Base-by-base conservation (phyloP, 768 basidiomycete species). In the Pleurotus platypus region DNA sequence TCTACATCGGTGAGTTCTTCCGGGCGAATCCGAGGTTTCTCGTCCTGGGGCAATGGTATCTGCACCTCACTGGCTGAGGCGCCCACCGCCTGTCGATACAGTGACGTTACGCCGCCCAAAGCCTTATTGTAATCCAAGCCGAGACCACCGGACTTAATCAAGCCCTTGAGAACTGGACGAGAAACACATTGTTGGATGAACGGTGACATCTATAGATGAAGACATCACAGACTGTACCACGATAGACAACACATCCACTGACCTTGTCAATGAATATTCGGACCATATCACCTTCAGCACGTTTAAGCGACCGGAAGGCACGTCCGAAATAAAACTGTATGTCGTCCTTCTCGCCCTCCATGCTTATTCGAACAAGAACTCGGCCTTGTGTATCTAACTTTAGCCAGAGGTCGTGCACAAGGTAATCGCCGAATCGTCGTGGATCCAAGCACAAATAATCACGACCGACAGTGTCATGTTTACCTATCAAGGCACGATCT, bases 331-430 rank as follows among this genome's bases (percentile, higher is more conserved):
- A 95, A 77, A 97, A 99, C 63, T 91, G 91, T 6, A 94, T 92
- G 68, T 99, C 97, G 64, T 97, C 94, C 72, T 96, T 94, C 79
- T 98, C 97, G 54, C 95, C 94, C 67, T 99, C 97, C 94, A 98
- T 97, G 67, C 93, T 95, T 57, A 98, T 82, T 16, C 97, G 83
- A 30, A 97, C 75, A 38, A 97, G 73, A 49, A 98, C 80, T 35
- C 93, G 83, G 4, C 97, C 94, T 55, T 85, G 80, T 0, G 87
- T 85, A 66, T 98, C 95, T 13, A 98, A 75, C 59, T 92, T 89
- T 75, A 95, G 81, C 90, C 94, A 94, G 5, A 95, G 69, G 58
- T 99, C 97, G 64, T 94, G 94, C 2, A 93, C 78, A 58, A 98
- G 75, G 69, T 89, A 88, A 74, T 99, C 94, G 11, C 86, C 87